Evolutionary conservation across 2,329 filamentous ascomycete species (phyloP).

Genomic region (Alternaria gaisen): DNA sequence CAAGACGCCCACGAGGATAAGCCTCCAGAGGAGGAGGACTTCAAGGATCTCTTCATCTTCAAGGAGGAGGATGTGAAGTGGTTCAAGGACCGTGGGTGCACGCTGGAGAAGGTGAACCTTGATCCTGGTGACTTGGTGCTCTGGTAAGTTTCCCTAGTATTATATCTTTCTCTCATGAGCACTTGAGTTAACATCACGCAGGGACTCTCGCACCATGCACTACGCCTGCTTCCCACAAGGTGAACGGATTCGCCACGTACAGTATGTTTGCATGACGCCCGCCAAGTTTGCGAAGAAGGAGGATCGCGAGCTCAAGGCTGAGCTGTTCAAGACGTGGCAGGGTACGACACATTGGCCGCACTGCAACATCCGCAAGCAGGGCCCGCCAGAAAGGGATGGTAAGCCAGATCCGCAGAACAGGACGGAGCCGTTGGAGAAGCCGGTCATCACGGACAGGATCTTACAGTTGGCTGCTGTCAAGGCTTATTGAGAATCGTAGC

Average conservation of each 20-base stretch:
- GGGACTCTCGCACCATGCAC: too few species aligned
- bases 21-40: constrained; percentile 27
- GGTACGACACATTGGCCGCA: constrained; percentile 38
- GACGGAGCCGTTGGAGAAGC: constrained; percentile 31
- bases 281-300: constrained; percentile 22
- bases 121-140: constrained; percentile 51
- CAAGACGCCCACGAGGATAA: constrained; percentile 24
- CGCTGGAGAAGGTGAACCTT: constrained; percentile 52
- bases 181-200: too few species aligned
- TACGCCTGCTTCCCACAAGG: too few species aligned
- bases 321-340: constrained; percentile 26
- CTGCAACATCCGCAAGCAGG: constrained; percentile 29
- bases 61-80: constrained; percentile 55
- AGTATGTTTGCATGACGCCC: constrained; percentile 34
- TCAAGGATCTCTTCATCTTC: constrained; percentile 57
- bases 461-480: constrained; percentile 8
- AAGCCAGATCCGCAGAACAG: constrained; percentile 18
- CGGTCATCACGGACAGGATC: constrained; percentile 24
- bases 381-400: constrained; percentile 2
- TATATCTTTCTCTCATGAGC: too few species aligned
- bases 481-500: background rate
- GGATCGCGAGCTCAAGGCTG: constrained; percentile 27
- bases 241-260: too few species aligned
- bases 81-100: constrained; percentile 53
- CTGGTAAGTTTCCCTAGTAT: rapidly evolving